These are phyloP conservation scores for Phyllachora maydis DNA, from an alignment of 2,329 filamentous ascomycete genomes.

Conservation along the genomic window DNA sequence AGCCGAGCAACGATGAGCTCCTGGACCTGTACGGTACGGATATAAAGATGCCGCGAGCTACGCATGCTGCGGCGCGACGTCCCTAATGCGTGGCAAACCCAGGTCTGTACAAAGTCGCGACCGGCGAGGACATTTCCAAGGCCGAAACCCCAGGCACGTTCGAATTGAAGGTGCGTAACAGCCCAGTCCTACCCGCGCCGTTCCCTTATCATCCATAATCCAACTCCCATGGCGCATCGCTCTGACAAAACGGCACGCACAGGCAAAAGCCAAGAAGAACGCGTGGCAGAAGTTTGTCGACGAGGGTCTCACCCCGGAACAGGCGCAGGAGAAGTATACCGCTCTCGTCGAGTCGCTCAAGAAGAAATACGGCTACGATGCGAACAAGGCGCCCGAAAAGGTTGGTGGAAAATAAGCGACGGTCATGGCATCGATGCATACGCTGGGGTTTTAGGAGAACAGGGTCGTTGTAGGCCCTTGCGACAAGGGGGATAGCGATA, in stretches of 20 bases:
- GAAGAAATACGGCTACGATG: slow-evolving; percentile 45
- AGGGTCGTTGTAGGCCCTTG: too few species aligned
- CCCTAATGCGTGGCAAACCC: slow-evolving; percentile 2
- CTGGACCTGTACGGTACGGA: slow-evolving; percentile 39
- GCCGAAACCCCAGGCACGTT: slow-evolving; percentile 46
- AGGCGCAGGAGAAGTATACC: slow-evolving; percentile 63
- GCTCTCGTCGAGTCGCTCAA: slow-evolving; percentile 52
- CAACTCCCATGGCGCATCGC: too few species aligned
- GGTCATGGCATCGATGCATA: slow-evolving; percentile 2
- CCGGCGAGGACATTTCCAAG: slow-evolving; percentile 30
- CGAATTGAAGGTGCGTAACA: slow-evolving; percentile 46
- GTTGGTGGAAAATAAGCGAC: slow-evolving; percentile 16
- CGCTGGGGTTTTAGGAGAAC: not conserved
- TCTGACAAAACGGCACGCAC: slow-evolving; percentile 3
- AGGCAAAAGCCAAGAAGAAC: slow-evolving; percentile 65
- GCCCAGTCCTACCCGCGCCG: slow-evolving; percentile 2
- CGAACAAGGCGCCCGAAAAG: slow-evolving; percentile 38
- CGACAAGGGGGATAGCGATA: too few species aligned
- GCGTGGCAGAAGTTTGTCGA: slow-evolving; percentile 57
- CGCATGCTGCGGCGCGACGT: not conserved
- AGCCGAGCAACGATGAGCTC: slow-evolving; percentile 42
- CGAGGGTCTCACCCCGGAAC: slow-evolving; percentile 34
- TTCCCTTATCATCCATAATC: not conserved
- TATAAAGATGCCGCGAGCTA: too few species aligned
- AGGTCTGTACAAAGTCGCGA: slow-evolving; percentile 39